These are phyloP conservation scores for Melampsora occidentalis DNA, from an alignment of 1,284 basidiomycete species.

Conservation along the genomic window DNA sequence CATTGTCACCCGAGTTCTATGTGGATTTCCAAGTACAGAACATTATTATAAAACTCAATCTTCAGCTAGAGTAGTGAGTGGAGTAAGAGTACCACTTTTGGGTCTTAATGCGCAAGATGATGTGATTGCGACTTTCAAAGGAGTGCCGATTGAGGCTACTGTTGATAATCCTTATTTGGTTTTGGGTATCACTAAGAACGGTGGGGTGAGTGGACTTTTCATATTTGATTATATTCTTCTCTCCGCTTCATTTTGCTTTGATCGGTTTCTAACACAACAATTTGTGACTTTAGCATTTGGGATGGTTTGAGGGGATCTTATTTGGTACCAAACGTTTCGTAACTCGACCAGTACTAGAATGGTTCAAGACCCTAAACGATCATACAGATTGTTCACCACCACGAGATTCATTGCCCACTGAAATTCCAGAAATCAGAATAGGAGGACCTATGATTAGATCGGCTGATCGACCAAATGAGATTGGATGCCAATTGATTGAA, in stretches of 20 bases:
- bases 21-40: slow-evolving; percentile 70
- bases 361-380: slow-evolving; percentile 63
- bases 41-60: slow-evolving; percentile 68
- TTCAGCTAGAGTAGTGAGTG: slow-evolving; percentile 47
- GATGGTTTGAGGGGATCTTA: slow-evolving; percentile 56
- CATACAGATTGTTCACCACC: slow-evolving; percentile 1
- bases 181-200: slow-evolving; percentile 70
- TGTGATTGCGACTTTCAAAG: slow-evolving; percentile 69
- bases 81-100: slow-evolving; percentile 59
- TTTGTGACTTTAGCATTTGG: slow-evolving; percentile 27
- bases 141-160: slow-evolving; percentile 50
- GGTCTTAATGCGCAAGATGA: slow-evolving; percentile 87
- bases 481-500: background rate
- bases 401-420: background rate
- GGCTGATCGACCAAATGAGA: background rate
- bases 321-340: slow-evolving; percentile 63
- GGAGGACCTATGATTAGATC: background rate
- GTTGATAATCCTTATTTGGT: slow-evolving; percentile 59
- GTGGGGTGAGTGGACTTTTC: slow-evolving; percentile 76
- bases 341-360: slow-evolving; percentile 69
- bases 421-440: background rate
- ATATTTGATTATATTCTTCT: background rate
- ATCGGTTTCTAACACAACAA: background rate
- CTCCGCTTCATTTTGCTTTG: background rate
- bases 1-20: slow-evolving; percentile 68